Base-by-base conservation (phyloP, 306 rosid species). In the Albizia julibrissin region DNA sequence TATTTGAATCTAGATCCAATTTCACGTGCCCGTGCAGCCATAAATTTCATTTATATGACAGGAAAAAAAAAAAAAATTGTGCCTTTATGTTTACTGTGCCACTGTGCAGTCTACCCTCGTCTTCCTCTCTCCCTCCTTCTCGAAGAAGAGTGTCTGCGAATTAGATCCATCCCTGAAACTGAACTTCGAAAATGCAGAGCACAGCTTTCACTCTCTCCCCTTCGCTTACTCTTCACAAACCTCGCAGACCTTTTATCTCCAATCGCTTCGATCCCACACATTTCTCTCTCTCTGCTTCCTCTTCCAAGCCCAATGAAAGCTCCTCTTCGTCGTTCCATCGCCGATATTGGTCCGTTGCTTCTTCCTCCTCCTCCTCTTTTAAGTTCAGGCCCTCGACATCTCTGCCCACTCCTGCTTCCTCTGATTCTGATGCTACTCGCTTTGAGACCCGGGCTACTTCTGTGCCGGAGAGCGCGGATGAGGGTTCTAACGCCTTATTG, bases 361-460 rank as follows among this genome's bases (percentile, higher is more conserved):
- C 73, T 42, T 43, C 92, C 19, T 81, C 93, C 61, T 76, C 88
- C 12, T 81, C 94, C 58, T 77, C 88, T 27, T 84, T 91, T 75
- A 94, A 92, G 70, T 88, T 91, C 83, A 81, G 97, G 67, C 97
- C 96, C 5, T 89, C 88, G 91, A 78, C 79, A 2, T 75, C 89
- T 5, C 74, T 78, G 8, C 81, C 85, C 24, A 24, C 64, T 16
- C 74, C 66, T 21, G 49, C 82, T 29, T 52, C 89, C 40, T 73
- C 84, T 64, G 86, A 87, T 83, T 66, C 80, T 2, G 83, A 79
- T 27, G 67, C 81, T 67, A 72, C 21, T 61, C 75, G 78, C 4
- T 84, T 89, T 4, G 90, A 88, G 90, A 85, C 82, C 0, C 73
- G 81, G 54, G 99, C 98, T 10, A 79, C 93, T 29, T 79, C 96